These are phyloP conservation scores for Tieghemostelium lacteum DNA, from an alignment of 78 protist genomes.

Conservation along the genomic window DNA sequence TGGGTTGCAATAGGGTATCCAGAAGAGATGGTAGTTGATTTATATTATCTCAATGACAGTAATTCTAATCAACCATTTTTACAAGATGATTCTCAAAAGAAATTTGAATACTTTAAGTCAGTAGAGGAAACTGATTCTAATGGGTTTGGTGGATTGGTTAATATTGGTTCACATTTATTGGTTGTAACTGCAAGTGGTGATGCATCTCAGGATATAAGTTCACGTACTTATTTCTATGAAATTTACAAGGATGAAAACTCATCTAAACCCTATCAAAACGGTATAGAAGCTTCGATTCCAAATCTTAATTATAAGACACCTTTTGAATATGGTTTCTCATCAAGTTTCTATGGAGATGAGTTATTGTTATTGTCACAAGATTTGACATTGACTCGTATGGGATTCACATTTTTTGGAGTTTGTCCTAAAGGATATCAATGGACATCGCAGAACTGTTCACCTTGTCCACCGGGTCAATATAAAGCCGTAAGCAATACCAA, in stretches of 20 bases:
- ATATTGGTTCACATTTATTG: background rate
- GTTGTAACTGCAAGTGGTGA: constrained; percentile 19
- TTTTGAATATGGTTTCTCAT: constrained; percentile 32
- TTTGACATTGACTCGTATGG: constrained; percentile 4
- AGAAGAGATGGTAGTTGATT: constrained; percentile 28
- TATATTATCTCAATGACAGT: background rate
- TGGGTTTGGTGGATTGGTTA: constrained; percentile 1
- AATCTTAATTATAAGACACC: constrained; percentile 44
- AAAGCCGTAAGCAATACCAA: constrained; percentile 5
- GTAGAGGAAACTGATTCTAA: background rate
- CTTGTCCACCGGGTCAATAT: constrained; percentile 49
- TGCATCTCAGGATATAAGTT: background rate
- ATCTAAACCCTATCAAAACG: background rate
- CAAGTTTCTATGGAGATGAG: constrained; percentile 23
- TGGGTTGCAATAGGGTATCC: constrained; percentile 49
- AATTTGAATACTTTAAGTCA: too few species aligned
- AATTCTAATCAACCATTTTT: background rate
- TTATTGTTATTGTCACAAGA: constrained; percentile 25
- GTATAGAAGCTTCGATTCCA: constrained; percentile 36
- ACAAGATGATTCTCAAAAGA: background rate
- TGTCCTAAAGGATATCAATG: constrained; percentile 62
- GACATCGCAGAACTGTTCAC: constrained; percentile 9
- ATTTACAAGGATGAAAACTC: background rate
- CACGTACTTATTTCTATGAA: background rate
- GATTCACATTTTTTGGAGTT: constrained; percentile 29